phyloP scores from a whole-genome alignment of 805 yeast genomes.

The Kodamaea leandrae region DNA sequence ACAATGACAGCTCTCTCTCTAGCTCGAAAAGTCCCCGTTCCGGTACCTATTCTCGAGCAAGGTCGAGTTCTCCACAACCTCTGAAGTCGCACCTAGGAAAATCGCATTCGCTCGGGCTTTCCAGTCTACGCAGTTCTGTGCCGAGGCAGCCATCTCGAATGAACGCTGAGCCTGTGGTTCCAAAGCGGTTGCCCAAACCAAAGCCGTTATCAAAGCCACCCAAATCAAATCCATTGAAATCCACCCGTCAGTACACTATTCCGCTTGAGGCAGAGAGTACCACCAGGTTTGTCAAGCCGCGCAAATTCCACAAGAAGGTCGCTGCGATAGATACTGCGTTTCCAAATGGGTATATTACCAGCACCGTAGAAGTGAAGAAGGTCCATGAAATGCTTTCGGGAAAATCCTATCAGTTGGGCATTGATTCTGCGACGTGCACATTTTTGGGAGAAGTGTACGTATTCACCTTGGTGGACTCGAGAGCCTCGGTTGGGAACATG shows the following conservation, averaged over 20 bases:
- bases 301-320: slow-evolving; percentile 2
- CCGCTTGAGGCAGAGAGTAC: slow-evolving; percentile 36
- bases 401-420: slow-evolving; percentile 10
- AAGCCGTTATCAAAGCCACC: not conserved
- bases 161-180: not conserved
- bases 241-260: slow-evolving; percentile 27
- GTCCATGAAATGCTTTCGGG: slow-evolving; percentile 19
- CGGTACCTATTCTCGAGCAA: too few relatives aligned
- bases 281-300: slow-evolving; percentile 14
- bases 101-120: too few relatives aligned
- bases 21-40: too few relatives aligned
- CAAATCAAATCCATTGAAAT: not conserved
- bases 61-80: too few relatives aligned
- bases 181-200: not conserved
- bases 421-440: slow-evolving; percentile 15
- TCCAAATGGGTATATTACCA: slow-evolving; percentile 11
- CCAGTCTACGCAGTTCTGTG: too few relatives aligned
- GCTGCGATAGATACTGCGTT: slow-evolving; percentile 1
- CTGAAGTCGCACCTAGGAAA: too few relatives aligned
- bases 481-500: slow-evolving; percentile 16
- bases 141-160: not conserved
- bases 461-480: slow-evolving; percentile 25
- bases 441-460: slow-evolving; percentile 22
- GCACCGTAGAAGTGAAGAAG: slow-evolving; percentile 15
- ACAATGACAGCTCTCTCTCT: too few relatives aligned